Evolutionary conservation across 768 basidiomycete species (phyloP), one percentile per base, ranked within the genome.

Genomic region (Mycena polygramma): DNA sequence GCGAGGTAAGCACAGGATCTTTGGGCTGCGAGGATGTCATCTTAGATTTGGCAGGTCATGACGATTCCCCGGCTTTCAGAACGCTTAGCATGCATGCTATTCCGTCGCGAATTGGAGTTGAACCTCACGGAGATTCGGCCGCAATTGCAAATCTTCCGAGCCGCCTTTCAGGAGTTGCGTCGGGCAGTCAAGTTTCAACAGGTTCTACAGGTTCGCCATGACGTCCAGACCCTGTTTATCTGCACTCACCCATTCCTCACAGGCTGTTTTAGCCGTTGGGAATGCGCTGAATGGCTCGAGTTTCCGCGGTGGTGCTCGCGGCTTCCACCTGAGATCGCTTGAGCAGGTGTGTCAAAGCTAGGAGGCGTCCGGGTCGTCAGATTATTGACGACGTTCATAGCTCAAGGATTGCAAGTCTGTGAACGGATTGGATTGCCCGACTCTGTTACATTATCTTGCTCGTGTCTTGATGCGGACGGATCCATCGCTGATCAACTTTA

Each of bases 371-470:
- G 45, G 71, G 19, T 68, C 3, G 10, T n/a, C n/a, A 41, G 11
- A 1, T 59, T 69, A n/a, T 48, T 60, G 51, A 63, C 68, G 43
- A 61, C 35, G 19, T 49, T 58, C 57, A 24, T 41, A 97, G 96
- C 80, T 96, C 81, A 92, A 90, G 76, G 95, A 96, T 73, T 95
- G 92, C 10, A 94, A 89, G 80, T 93, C 94, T 0, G 89, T 87
- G 0, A 91, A n/a, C 8, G 88, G 88, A 0, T 58, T 88, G 0
- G 89, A 89, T 8, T 97, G 94, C 72, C 95, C 96, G 0, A 97
- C 95, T 0, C 82, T 98, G 20, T 84, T 98, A 14, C 96, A 97
- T 79, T 97, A 95, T 77, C 78, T 97, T 22, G 94, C 94, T 13
- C 86, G 88, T 54, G 86, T 93, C 11, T 83, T 97, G 20, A 75